These are phyloP conservation scores for Abrus pulchellus DNA, from an alignment of 306 rosid genomes.

Conservation along the genomic window DNA sequence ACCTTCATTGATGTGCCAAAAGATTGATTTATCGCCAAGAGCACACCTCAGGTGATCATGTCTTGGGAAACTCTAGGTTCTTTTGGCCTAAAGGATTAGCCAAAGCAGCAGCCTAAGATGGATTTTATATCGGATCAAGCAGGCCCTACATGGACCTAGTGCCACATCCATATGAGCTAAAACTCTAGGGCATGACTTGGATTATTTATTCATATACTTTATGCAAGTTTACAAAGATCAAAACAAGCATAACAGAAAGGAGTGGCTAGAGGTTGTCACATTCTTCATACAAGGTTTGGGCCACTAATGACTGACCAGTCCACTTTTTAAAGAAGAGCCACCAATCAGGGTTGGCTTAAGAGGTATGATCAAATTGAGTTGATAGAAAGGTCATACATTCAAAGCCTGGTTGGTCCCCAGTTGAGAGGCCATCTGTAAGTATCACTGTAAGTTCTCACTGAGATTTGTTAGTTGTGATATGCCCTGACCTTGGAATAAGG, in stretches of 20 bases:
- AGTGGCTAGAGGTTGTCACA: neutral
- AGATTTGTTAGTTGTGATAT: neutral
- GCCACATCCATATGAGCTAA: conserved; percentile 30
- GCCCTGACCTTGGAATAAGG: neutral
- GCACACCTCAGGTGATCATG: neutral
- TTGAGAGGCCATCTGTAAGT: neutral
- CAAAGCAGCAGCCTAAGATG: neutral
- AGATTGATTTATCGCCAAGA: neutral
- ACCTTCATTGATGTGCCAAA: neutral
- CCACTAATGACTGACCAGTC: conserved; percentile 3
- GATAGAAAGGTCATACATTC: neutral
- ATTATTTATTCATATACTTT: conserved; percentile 14
- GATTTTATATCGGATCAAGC: neutral
- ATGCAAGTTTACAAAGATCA: conserved; percentile 4
- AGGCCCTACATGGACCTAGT: neutral
- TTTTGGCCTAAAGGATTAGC: neutral
- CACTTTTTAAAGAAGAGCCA: neutral
- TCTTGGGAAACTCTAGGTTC: neutral
- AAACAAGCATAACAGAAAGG: conserved; percentile 6
- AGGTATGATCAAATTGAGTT: neutral
- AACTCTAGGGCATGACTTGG: neutral
- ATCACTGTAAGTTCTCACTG: neutral
- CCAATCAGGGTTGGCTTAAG: conserved; percentile 2
- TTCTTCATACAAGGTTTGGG: conserved; percentile 25
- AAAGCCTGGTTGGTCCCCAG: conserved; percentile 11